Base-by-base conservation (phyloP, 352 stramenopile genomes). In the Pythium scleroteichum region DNA sequence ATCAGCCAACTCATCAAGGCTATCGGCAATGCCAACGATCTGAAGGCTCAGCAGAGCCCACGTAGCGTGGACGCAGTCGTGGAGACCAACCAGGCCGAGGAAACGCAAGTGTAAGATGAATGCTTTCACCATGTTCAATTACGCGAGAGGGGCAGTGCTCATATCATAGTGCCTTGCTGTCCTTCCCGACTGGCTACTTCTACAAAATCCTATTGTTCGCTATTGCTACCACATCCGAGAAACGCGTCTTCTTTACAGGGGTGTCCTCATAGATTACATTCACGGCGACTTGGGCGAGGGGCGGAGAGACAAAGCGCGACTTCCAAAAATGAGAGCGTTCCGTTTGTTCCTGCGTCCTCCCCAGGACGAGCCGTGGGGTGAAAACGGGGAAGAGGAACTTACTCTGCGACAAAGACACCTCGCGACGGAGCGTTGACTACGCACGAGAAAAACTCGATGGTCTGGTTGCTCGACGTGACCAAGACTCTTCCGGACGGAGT, bases 391-490 rank as follows among this genome's bases (percentile, higher is more conserved):
- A 33, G 20, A 33, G 38, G 26, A 52, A 57, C 45, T 72, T 87
- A 89, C 67, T 88, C 77, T 20, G 82, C 71, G 58, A 87, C 76
- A 45, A 82, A 73, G 63, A 90, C 75, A 73, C 80, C 86, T 59
- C 77, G 73, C 53, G 73, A 73, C 10, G 85, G 85, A 29, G 77
- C 81, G 42, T 94, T 94, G 14, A 87, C 79, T n/a, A 76, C 79
- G 59, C 79, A 80, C 23, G 81, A 88, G 66, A 92, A 94, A 62
- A 94, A 90, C 72, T 94, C 85, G 65, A 94, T 73, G 35, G 85
- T 92, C 71, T 94, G 85, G 67, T 94, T 90, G 45, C 82, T 71
- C 7, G 77, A 72, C 26, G 85, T 92, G 14, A 92, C 69, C 57
- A 92, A 71, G 32, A 94, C 83, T 69, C 81, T 68, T 33, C 85